Evolutionary conservation across 441 rosid species (phyloP).

Genomic region (Daphne laureola): DNA sequence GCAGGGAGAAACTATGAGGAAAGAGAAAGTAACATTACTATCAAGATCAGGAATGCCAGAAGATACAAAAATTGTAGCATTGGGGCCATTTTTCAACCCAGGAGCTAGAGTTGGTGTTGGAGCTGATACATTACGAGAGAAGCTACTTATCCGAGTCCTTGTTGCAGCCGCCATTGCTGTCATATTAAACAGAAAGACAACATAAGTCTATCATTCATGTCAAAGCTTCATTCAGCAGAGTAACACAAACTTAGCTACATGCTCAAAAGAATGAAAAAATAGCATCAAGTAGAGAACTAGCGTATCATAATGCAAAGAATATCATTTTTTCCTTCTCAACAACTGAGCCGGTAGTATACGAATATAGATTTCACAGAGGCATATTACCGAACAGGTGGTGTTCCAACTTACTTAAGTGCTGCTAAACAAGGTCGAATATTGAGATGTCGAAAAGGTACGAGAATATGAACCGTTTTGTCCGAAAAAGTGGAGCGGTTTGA

Average conservation of each 20-base stretch:
- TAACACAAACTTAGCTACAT: not conserved
- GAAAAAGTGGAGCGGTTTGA: no score
- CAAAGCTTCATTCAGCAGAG: not conserved
- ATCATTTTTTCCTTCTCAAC: no score
- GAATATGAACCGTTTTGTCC: no score
- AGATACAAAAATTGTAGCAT: constrained; percentile 59
- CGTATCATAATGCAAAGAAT: no score
- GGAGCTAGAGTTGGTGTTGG: constrained; percentile 38
- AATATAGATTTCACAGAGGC: no score
- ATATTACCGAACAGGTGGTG: no score
- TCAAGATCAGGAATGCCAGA: constrained; percentile 89
- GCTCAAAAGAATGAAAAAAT: not conserved
- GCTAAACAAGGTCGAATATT: no score
- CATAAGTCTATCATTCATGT: constrained; percentile 1
- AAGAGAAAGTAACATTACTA: constrained; percentile 33
- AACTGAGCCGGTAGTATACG: no score
- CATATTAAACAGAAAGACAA: not conserved
- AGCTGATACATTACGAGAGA: constrained; percentile 56
- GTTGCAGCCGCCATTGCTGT: constrained; percentile 64
- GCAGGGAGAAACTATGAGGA: not conserved
- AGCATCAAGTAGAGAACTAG: no score
- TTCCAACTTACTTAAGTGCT: no score
- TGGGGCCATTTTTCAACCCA: constrained; percentile 80
- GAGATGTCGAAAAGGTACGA: no score
- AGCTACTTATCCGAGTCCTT: constrained; percentile 64